These are phyloP conservation scores for Boletus rubropictus DNA, from an alignment of 768 basidiomycete species.

Conservation along the genomic window DNA sequence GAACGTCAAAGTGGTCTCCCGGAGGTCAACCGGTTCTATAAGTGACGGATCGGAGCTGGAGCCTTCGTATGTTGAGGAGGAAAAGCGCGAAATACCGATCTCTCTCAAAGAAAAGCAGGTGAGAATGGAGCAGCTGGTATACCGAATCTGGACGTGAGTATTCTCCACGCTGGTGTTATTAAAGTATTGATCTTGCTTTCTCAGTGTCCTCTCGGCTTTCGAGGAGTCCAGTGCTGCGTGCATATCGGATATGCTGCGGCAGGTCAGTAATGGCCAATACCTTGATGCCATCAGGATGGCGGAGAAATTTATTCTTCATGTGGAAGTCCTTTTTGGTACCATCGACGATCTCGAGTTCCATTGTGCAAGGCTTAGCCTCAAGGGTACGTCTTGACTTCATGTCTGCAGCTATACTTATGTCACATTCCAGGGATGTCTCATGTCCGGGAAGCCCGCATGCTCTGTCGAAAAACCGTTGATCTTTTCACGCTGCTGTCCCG, in stretches of 20 bases:
- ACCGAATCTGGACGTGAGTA: conserved; percentile 97
- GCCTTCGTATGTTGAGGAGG: conserved; percentile 67
- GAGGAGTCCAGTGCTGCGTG: conserved; percentile 99
- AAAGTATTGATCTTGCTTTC: conserved; percentile 9
- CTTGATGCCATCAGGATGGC: conserved; percentile 97
- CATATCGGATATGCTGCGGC: conserved; percentile 97
- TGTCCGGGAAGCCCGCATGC: conserved; percentile 95
- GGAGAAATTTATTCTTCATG: conserved; percentile 96
- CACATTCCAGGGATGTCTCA: conserved; percentile 81
- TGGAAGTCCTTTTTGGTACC: conserved; percentile 94
- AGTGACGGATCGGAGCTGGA: conserved; percentile 48
- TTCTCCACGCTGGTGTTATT: conserved; percentile 1
- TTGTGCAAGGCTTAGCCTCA: conserved; percentile 72
- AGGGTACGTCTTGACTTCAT: conserved; percentile 53
- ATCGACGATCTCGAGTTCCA: conserved; percentile 94
- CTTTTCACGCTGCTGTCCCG: conserved; percentile 94
- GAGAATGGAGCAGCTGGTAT: conserved; percentile 95
- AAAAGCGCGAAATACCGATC: conserved; percentile 66
- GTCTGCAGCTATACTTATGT: conserved; percentile 10
- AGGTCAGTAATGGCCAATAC: conserved; percentile 95
- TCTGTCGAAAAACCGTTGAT: conserved; percentile 98
- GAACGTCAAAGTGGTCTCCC: conserved; percentile 91
- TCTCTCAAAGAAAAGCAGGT: conserved; percentile 87
- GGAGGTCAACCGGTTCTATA: conserved; percentile 59
- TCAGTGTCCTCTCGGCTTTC: conserved; percentile 89